phyloP scores from a whole-genome alignment of 441 rosid species.

The Populus hybrid region DNA sequence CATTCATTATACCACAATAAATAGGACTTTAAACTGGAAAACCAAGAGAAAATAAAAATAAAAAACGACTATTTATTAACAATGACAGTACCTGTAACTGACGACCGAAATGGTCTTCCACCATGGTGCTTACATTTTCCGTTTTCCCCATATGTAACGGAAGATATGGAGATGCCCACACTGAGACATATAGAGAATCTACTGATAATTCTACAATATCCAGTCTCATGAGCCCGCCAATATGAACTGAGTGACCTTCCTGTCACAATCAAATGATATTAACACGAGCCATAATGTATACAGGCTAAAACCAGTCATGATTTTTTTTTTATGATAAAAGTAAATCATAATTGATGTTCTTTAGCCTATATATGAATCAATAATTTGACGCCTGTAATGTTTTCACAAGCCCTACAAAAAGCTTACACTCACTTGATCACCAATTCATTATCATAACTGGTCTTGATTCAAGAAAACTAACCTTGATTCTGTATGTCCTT shows the following conservation, averaged over 20 bases:
- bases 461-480: slow-evolving; percentile 28
- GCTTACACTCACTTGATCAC: neutral
- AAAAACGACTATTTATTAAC: neutral
- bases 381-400: neutral
- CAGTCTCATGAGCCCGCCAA: slow-evolving; percentile 87
- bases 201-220: slow-evolving; percentile 68
- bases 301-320: neutral
- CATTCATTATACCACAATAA: neutral
- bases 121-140: slow-evolving; percentile 58
- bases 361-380: neutral
- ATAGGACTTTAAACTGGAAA: neutral
- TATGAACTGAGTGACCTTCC: slow-evolving; percentile 75
- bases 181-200: slow-evolving; percentile 77
- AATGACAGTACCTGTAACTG: slow-evolving; percentile 65
- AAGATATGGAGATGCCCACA: slow-evolving; percentile 84
- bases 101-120: slow-evolving; percentile 70
- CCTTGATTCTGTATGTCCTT: slow-evolving; percentile 89
- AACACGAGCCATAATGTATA: neutral
- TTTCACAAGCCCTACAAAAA: neutral
- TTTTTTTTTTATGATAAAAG: too few species aligned
- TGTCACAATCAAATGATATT: slow-evolving; percentile 32
- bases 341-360: neutral
- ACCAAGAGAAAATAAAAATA: neutral
- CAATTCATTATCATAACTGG: neutral
- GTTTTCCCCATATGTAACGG: slow-evolving; percentile 96